These are phyloP conservation scores for Cordia subcordata DNA, from an alignment of 257 asterid species.

Conservation along the genomic window DNA sequence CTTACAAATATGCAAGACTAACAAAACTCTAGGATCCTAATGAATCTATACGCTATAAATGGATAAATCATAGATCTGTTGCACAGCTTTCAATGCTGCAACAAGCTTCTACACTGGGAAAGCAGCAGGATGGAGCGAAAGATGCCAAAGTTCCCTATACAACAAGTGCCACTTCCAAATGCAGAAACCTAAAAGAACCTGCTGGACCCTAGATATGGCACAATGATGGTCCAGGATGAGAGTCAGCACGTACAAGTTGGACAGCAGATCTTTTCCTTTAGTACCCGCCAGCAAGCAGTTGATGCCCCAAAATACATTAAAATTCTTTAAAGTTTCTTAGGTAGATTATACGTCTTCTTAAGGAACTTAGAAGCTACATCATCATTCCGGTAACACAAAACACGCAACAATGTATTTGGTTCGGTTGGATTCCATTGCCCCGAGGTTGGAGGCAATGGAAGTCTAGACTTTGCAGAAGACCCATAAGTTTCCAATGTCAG, in stretches of 20 bases:
- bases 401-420: constrained; percentile 81
- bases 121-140: constrained; percentile 5
- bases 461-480: constrained; percentile 71
- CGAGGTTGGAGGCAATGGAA: constrained; percentile 91
- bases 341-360: constrained; percentile 82
- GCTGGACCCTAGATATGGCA: neutral
- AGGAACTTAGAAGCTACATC: constrained; percentile 91
- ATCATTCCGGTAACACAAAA: constrained; percentile 83
- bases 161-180: constrained; percentile 1
- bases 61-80: constrained; percentile 1
- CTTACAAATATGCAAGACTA: neutral
- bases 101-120: constrained; percentile 1
- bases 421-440: constrained; percentile 91
- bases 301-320: too few species aligned
- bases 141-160: constrained; percentile 9
- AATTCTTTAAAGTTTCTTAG: constrained; percentile 53
- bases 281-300: too few species aligned
- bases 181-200: constrained; percentile 6
- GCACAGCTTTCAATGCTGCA: constrained; percentile 1
- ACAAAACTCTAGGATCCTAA: neutral
- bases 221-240: neutral
- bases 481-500: constrained; percentile 61
- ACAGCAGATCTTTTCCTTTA: neutral
- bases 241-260: constrained; percentile 3
- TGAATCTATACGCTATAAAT: constrained; percentile 6